These are phyloP conservation scores for Closterium sp. DNA, from an alignment of 139 green algal genomes.

Conservation along the genomic window DNA sequence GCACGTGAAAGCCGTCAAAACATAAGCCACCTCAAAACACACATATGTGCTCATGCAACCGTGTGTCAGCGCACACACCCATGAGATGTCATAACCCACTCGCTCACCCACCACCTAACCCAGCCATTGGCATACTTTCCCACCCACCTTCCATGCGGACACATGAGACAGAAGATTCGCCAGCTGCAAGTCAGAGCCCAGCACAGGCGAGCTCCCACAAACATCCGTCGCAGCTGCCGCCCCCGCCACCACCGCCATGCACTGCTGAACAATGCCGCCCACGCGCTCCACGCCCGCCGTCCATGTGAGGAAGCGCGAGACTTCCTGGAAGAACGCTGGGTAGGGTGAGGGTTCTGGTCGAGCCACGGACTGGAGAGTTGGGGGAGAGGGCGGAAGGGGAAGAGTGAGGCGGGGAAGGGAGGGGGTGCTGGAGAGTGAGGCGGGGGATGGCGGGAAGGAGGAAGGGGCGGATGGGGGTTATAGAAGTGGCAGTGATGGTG, in stretches of 20 bases:
- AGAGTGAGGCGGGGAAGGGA: neutral
- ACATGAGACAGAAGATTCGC: neutral
- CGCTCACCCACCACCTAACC: neutral
- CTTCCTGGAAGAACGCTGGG: conserved; percentile 57
- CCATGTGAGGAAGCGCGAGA: conserved; percentile 53
- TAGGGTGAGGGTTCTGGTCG: conserved; percentile 72
- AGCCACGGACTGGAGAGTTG: neutral
- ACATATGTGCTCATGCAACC: neutral
- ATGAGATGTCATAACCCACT: too few relatives aligned
- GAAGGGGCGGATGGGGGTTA: too few relatives aligned
- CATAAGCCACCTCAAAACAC: neutral
- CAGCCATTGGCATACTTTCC: neutral
- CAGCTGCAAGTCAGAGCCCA: neutral
- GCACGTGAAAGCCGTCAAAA: too few relatives aligned
- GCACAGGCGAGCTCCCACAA: neutral
- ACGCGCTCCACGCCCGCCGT: conserved; percentile 39
- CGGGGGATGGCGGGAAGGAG: too few relatives aligned
- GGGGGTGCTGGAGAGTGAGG: neutral
- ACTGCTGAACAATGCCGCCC: neutral
- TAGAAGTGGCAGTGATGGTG: too few relatives aligned
- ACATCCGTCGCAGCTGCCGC: neutral
- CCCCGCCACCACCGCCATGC: neutral
- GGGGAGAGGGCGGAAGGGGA: neutral
- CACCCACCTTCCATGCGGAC: neutral
- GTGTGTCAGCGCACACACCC: neutral